These are phyloP conservation scores for Fallopia convolvulus DNA, from an alignment of 148 eudicot species.

Conservation along the genomic window DNA sequence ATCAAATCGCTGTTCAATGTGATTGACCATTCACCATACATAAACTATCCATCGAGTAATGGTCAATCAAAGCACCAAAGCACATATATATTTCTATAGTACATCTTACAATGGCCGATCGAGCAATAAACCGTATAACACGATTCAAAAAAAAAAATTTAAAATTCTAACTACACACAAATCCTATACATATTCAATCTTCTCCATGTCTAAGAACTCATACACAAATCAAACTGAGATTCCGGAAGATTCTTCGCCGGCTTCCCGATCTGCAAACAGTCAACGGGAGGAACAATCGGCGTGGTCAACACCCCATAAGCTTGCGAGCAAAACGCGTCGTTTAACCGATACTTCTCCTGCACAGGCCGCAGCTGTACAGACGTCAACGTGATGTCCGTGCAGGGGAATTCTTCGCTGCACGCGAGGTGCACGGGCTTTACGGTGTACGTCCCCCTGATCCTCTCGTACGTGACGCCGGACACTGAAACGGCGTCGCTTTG, in stretches of 20 bases:
- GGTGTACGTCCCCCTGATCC: constrained; percentile 79
- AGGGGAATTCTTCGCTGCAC: constrained; percentile 80
- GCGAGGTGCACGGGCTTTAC: constrained; percentile 91
- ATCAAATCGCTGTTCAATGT: neutral
- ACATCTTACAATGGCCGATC: constrained; percentile 1
- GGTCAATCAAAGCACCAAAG: neutral
- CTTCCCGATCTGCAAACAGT: constrained; percentile 61
- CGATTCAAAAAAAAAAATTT: neutral
- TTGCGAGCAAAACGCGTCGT: constrained; percentile 75
- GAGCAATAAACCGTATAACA: neutral
- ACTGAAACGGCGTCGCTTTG: constrained; percentile 74
- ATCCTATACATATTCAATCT: neutral
- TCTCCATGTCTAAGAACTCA: neutral
- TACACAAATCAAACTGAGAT: constrained; percentile 49
- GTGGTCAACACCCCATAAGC: constrained; percentile 61
- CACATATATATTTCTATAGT: neutral
- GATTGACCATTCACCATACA: neutral
- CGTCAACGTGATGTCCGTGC: constrained; percentile 59
- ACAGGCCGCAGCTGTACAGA: constrained; percentile 58
- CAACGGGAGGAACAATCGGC: constrained; percentile 59
- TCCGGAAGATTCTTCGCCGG: constrained; percentile 55
- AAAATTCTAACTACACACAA: neutral
- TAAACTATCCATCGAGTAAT: neutral
- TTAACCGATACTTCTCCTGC: constrained; percentile 56
- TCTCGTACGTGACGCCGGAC: constrained; percentile 71